These are phyloP conservation scores for Brassica carinata DNA, from an alignment of 345 rosid species.

Conservation along the genomic window DNA sequence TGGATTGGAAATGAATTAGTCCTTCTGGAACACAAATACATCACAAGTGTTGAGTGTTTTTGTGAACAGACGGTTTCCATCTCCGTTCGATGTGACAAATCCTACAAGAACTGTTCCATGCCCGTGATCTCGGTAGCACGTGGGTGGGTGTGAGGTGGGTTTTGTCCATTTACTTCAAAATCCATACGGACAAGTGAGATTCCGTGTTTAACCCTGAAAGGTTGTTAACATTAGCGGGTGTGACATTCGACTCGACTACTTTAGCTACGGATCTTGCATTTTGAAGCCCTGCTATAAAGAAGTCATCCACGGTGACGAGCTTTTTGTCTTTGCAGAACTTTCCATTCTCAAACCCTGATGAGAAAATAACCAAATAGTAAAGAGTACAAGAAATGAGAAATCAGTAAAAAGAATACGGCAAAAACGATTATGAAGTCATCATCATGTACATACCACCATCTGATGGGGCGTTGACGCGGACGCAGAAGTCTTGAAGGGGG, in stretches of 20 bases:
- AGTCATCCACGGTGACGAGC: conserved; percentile 17
- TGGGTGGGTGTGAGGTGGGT: no score
- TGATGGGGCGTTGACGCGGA: conserved; percentile 5
- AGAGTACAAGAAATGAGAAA: not conserved
- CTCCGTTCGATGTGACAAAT: conserved; percentile 23
- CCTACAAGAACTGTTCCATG: conserved; percentile 24
- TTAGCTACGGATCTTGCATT: not conserved
- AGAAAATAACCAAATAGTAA: not conserved
- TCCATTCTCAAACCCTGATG: conserved; percentile 25
- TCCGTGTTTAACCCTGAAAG: conserved; percentile 33
- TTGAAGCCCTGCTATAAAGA: conserved; percentile 10
- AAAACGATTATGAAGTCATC: not conserved
- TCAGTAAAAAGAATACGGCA: not conserved
- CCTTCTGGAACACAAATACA: conserved; percentile 31
- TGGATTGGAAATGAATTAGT: conserved; percentile 20
- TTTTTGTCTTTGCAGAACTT: not conserved
- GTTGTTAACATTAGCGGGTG: conserved; percentile 3
- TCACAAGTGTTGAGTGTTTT: conserved; percentile 18
- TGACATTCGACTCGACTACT: not conserved
- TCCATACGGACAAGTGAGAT: conserved; percentile 13
- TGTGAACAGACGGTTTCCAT: conserved; percentile 15
- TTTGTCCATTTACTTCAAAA: no score
- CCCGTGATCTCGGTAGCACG: conserved; percentile 5
- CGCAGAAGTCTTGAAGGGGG: conserved; percentile 17
- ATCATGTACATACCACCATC: conserved; percentile 12